These are phyloP conservation scores for Isoetes taiwanensis DNA, from an alignment of 75 land plant species.

Conservation along the genomic window DNA sequence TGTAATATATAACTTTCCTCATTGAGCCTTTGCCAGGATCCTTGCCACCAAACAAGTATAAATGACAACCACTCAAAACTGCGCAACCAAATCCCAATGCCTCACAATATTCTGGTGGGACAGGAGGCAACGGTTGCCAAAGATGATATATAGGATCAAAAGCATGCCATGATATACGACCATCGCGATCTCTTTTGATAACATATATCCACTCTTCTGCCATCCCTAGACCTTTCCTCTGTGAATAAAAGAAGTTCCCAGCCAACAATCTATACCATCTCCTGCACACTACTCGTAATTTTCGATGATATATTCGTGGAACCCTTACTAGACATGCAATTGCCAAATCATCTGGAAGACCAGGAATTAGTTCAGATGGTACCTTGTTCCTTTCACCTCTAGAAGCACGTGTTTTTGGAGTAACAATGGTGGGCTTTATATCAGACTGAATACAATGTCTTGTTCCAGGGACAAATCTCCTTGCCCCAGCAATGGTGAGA, in stretches of 20 bases:
- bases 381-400: constrained; percentile 33
- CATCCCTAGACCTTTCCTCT: constrained; percentile 34
- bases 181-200: constrained; percentile 48
- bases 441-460: constrained; percentile 55
- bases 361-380: constrained; percentile 49
- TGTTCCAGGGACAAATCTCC: constrained; percentile 54
- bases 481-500: constrained; percentile 43
- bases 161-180: constrained; percentile 62
- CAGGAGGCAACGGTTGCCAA: constrained; percentile 67
- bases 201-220: constrained; percentile 49
- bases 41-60: constrained; percentile 62
- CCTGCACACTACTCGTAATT: constrained; percentile 44
- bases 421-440: constrained; percentile 37
- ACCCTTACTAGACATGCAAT: constrained; percentile 43
- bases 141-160: constrained; percentile 52
- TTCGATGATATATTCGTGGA: constrained; percentile 35
- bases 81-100: constrained; percentile 68
- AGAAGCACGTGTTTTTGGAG: constrained; percentile 21
- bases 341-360: constrained; percentile 61
- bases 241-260: constrained; percentile 32
- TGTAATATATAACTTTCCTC: constrained; percentile 56
- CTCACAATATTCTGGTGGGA: constrained; percentile 51
- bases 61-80: constrained; percentile 59
- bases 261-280: constrained; percentile 37
- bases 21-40: constrained; percentile 54